Base-by-base conservation (phyloP, 257 asterid species). In the Solanum sitiens region DNA sequence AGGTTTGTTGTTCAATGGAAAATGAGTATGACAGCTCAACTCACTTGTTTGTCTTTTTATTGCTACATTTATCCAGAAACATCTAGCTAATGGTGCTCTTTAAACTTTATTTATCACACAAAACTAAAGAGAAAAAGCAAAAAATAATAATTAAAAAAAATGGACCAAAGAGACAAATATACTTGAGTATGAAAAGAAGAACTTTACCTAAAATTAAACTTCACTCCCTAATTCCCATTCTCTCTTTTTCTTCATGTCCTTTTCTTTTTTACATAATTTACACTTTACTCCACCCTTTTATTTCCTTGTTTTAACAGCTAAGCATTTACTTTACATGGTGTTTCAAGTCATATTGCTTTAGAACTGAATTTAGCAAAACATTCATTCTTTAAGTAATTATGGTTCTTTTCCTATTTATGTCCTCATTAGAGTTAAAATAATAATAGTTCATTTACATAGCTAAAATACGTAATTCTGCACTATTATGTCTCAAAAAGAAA, bases 31-130 rank as follows among this genome's bases (percentile, higher is more conserved):
- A 89, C 91, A 90, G 86, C 90, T 59, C 87, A 86, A 75, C 83
- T 65, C 83, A 77, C 87, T 86, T 74, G 74, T 88, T 89, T 87
- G 7, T 87, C 88, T 33, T 40, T 16, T 83, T 50, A 8, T n/a
- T 37, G 10, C 5, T 37, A 21, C 32, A 20, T 8, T 88, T 91
- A 92, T 93, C 93, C 89, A 88, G 92, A 88, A 90, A 44, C 92
- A 87, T 83, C 20, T 14, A 5, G 4, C 30, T 79, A 79, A 25
- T 45, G 84, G 2, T 30, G 15, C 65, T 79, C 65, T 79, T 79
- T 45, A 47, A 45, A 32, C 77, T 71, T 71, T 71, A 71, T 71
- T 71, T 71, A 71, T 71, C 44, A 16, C 44, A 50, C 27, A 30
- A 47, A 80, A 16, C 11, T 3, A 47, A 47, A 30, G 11, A 5